Conservation (phyloP, 129 eudicot species). For the Flaveria ramosissima region DNA sequence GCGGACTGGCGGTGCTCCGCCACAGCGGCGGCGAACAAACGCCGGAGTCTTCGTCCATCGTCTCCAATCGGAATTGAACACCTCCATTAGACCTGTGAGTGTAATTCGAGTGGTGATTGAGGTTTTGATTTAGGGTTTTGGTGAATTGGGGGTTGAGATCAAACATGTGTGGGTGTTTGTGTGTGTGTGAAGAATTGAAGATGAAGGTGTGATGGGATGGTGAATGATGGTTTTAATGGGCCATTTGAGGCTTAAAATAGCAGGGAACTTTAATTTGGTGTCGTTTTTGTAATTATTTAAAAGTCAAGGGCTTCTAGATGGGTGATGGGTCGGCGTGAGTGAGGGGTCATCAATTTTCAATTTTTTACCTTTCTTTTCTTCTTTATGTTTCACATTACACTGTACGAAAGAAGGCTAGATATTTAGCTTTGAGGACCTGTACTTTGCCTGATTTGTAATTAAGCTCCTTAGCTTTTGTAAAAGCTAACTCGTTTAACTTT, state of each 20-base stretch:
- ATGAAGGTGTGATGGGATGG: constrained; percentile 26
- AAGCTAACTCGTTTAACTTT: no score
- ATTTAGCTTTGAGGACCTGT: no score
- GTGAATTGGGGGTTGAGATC: constrained; percentile 36
- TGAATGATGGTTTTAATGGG: constrained; percentile 38
- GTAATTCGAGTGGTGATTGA: constrained; percentile 24
- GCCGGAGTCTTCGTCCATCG: constrained; percentile 49
- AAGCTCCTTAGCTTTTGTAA: no score
- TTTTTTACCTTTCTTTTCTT: neutral
- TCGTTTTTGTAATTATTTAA: constrained; percentile 12
- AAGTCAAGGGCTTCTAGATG: constrained; percentile 66
- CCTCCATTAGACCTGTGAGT: constrained; percentile 30
- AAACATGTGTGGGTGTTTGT: constrained; percentile 38
- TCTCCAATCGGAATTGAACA: constrained; percentile 45
- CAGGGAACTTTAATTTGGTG: constrained; percentile 31
- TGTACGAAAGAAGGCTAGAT: no score
- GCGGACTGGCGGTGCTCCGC: constrained; percentile 38
- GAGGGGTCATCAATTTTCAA: constrained; percentile 21
- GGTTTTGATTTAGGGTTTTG: constrained; percentile 22
- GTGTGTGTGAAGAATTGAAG: constrained; percentile 21
- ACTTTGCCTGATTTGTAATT: no score
- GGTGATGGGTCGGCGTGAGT: constrained; percentile 43
- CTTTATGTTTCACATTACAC: constrained; percentile 13
- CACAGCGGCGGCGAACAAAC: constrained; percentile 66
- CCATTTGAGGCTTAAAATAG: constrained; percentile 41